Conservation (phyloP, 768 basidiomycete genomes). For the Suillus subluteus region DNA sequence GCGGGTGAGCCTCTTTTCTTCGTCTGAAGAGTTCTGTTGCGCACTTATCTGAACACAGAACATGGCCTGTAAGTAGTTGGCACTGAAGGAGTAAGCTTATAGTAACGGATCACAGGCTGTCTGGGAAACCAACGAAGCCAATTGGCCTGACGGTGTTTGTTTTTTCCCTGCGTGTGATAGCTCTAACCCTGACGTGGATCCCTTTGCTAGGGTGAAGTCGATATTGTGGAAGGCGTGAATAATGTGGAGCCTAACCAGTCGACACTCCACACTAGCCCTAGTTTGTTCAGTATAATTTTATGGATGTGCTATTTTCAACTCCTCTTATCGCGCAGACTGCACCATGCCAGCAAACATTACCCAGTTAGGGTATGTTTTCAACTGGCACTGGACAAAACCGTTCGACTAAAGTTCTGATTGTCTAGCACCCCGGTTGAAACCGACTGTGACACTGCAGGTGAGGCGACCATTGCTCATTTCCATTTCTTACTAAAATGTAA, state of each 20-base stretch:
- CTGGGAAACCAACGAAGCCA: conserved; percentile 29
- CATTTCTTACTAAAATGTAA: conserved; percentile 4
- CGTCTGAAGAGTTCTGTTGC: neutral
- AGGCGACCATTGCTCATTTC: neutral
- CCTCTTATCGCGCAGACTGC: conserved; percentile 22
- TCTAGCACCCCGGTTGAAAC: conserved; percentile 25
- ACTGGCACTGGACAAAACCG: neutral
- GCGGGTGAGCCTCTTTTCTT: conserved; percentile 28
- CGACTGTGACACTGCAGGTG: conserved; percentile 28
- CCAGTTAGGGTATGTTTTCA: conserved; percentile 30
- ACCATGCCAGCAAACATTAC: conserved; percentile 27
- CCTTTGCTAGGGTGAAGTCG: conserved; percentile 30
- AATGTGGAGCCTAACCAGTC: conserved; percentile 52
- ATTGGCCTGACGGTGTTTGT: conserved; percentile 32
- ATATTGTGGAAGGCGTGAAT: conserved; percentile 50
- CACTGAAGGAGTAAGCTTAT: neutral
- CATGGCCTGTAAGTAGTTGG: conserved; percentile 37
- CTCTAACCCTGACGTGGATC: conserved; percentile 8
- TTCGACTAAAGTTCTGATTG: neutral
- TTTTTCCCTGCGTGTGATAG: neutral
- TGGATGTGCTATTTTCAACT: neutral
- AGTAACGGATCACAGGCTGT: conserved; percentile 23
- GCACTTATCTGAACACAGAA: conserved; percentile 25
- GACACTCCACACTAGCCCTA: conserved; percentile 58
- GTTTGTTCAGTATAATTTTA: conserved; percentile 28